Evolutionary conservation across 2,329 filamentous ascomycete species (phyloP), one percentile per base, ranked within the genome.

Genomic region (Alternaria rosae): DNA sequence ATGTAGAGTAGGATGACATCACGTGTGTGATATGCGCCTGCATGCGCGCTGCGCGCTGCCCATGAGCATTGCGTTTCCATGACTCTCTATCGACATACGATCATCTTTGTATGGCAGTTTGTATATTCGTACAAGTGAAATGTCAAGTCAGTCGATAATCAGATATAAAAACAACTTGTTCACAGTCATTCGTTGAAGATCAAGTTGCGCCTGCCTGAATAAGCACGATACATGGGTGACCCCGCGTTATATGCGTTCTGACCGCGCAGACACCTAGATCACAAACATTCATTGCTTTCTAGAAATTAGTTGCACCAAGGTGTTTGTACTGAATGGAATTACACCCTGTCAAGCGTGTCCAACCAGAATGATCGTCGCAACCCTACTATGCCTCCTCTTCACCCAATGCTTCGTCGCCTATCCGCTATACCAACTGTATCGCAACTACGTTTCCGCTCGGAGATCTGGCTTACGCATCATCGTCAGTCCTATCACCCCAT

Each of bases 381-480:
- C 54, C 13, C 25, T 60, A 26, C 17, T 63, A 20, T 38, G 53
- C 10, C 42, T 65, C 44, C 20, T 62, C 28, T 23, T 60, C 20
- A n/a, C 25, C 13, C 54, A 32, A 11, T 23, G 53, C 38, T 6
- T 68, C 10, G 5, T 48, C 20, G 26, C 23, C 44, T n/a, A 25
- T 38, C 59, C 26, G 26, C 28, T 58, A 12, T 38, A 44, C 28
- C 17, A 26, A n/a, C 44, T 73, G 21, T 47, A 55, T 51, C 45
- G 41, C 8, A 71, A 72, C 55, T 73, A 72, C 56, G 25, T 11
- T 4, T 35, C n/a, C n/a, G 70, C 68, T 6, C 59, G 57, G 2
- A 62, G 35, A 12, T 61, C 64, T 17, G 65, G 64, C 9, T 60
- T 73, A 8, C 60, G 35, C 11, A 59, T 68, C 15, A 12, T 72